Evolutionary conservation across 2,329 filamentous ascomycete genomes (phyloP), one percentile per base, ranked within the genome.

Genomic region (Epicoccum sorghinum): DNA sequence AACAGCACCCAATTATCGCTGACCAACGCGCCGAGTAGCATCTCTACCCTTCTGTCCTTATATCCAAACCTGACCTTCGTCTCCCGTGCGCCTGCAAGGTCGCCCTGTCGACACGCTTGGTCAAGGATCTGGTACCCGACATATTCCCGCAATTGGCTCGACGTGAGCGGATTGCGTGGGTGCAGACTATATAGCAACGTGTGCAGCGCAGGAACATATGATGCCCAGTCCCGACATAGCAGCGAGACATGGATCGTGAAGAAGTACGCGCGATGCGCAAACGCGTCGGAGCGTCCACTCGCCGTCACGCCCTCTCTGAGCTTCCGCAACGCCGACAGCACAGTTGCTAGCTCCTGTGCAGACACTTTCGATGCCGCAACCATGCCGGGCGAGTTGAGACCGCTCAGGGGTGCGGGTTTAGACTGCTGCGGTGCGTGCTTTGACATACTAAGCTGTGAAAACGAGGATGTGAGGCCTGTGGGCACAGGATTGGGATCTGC

Each of bases 161-260:
- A 78, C 0, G 89, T 86, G 18, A 98, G 83, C 4, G 87, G 87
- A 44, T 87, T 84, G 2, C 80, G 74, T 0, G 82, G 79, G 65
- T 96, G 89, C 57, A 98, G 86, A 7, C 78, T 77, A 39, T 86
- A 83, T 10, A 99, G 80, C 2, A 97, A 83, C 65, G 96, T 86
- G 35, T 89, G 83, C 22, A 98, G 84, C 1, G 93, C 91, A 0
- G 93, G 91, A 60, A 93, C 89, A 73, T 98, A 99, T 1, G 92
- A 92, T 64, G 96, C 91, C 64, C 89, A 89, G 64, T 96, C 88
- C 60, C 87, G 86, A 52, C 89, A 86, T 30, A 96, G 83, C 58
- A 99, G 88, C 23, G 90, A 87, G 24, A 93, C 82, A 49, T 93
- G 89, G 65, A 96, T 90, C 66, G 90, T 91, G 80, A 98, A 98